phyloP scores from a whole-genome alignment of 441 rosid genomes.

The Gossypium aridum region DNA sequence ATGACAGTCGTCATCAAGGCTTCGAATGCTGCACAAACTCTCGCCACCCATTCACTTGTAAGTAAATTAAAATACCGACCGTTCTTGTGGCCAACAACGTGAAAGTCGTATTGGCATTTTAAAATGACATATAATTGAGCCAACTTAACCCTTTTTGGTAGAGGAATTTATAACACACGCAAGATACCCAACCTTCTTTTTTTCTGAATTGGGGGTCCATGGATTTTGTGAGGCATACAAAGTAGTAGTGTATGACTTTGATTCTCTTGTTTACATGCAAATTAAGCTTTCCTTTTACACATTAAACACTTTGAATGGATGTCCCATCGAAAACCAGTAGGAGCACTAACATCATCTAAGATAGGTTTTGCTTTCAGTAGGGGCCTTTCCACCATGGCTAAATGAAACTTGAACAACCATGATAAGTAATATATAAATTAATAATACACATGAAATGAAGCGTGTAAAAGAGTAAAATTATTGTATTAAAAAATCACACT shows the following conservation, averaged over 20 bases:
- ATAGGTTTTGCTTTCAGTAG: neutral
- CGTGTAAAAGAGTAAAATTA: too few relatives aligned
- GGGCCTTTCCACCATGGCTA: neutral
- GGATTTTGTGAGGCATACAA: neutral
- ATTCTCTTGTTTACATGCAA: neutral
- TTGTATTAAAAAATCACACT: too few relatives aligned
- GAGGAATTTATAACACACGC: neutral
- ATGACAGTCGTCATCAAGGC: too few relatives aligned
- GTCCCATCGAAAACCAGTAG: neutral
- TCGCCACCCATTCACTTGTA: too few relatives aligned
- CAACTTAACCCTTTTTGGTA: too few relatives aligned
- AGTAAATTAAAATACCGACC: too few relatives aligned
- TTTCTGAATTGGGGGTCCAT: too few relatives aligned
- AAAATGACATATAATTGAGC: too few relatives aligned
- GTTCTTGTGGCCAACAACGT: too few relatives aligned
- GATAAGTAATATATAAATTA: constrained; percentile 6
- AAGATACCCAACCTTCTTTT: neutral
- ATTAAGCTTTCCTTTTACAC: neutral
- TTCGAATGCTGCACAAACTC: too few relatives aligned
- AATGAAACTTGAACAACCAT: constrained; percentile 10
- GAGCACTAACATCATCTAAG: neutral
- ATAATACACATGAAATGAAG: neutral
- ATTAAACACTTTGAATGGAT: neutral
- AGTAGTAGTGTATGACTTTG: too few relatives aligned
- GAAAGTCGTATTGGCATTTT: too few relatives aligned